These are phyloP conservation scores for Candida easanensis DNA, from an alignment of 805 yeast species.

Conservation along the genomic window DNA sequence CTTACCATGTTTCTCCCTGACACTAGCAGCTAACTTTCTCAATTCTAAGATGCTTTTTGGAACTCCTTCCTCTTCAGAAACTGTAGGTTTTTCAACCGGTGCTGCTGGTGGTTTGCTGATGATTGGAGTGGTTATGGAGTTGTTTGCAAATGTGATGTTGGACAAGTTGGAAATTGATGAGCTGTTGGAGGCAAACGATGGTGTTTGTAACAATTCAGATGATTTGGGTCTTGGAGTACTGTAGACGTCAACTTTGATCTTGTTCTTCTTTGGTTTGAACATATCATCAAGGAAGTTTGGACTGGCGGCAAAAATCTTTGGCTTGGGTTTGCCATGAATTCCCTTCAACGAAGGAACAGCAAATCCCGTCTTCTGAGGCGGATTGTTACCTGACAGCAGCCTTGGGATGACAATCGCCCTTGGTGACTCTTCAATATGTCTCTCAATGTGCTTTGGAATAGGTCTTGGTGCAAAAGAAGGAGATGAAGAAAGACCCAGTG, in stretches of 20 bases:
- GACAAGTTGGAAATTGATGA: conserved; percentile 26
- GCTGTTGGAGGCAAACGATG: conserved; percentile 25
- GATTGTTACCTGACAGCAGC: conserved; percentile 15
- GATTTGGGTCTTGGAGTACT: conserved; percentile 31
- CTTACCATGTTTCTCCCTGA: conserved; percentile 23
- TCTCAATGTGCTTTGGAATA: conserved; percentile 9
- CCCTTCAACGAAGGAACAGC: conserved; percentile 2
- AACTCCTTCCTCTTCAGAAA: conserved; percentile 6
- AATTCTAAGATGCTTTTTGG: conserved; percentile 25
- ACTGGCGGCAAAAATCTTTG: not conserved
- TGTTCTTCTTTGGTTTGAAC: conserved; percentile 13
- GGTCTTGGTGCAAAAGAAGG: not conserved
- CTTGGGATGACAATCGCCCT: conserved; percentile 20
- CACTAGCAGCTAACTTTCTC: conserved; percentile 24
- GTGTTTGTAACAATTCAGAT: conserved; percentile 28
- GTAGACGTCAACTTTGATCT: conserved; percentile 22
- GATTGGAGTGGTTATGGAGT: conserved; percentile 14
- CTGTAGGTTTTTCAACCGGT: not conserved
- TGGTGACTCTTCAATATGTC: conserved; percentile 18
- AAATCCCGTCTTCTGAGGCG: conserved; percentile 1
- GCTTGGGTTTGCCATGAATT: not conserved
- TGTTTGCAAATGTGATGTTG: conserved; percentile 26
- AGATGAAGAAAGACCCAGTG: not conserved
- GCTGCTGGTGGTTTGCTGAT: conserved; percentile 14
- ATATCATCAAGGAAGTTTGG: conserved; percentile 10